phyloP scores from a whole-genome alignment of 768 basidiomycete genomes.

The Boletus rubroflammeus region DNA sequence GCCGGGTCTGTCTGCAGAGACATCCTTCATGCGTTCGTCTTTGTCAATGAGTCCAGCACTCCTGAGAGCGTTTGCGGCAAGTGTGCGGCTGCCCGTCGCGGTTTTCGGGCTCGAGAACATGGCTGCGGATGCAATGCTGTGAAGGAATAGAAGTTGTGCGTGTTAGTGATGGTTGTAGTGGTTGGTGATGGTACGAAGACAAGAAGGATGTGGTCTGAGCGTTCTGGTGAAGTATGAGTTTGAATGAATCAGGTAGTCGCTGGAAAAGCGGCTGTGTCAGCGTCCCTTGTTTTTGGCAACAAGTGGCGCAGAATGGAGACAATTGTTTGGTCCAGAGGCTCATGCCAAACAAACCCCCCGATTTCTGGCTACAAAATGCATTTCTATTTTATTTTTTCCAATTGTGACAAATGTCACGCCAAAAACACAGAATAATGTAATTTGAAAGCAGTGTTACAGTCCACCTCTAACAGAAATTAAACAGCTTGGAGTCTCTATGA shows the following conservation, averaged over 20 bases:
- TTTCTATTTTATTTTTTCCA: not conserved
- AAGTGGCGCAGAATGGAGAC: conserved; percentile 8
- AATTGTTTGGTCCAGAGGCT: conserved; percentile 26
- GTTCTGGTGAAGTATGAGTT: conserved; percentile 7
- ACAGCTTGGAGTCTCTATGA: conserved; percentile 1
- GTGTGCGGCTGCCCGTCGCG: conserved; percentile 51
- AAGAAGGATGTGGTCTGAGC: conserved; percentile 11
- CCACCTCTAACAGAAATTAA: conserved; percentile 2
- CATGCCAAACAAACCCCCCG: conserved; percentile 23
- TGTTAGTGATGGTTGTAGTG: not conserved
- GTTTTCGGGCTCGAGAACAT: conserved; percentile 65
- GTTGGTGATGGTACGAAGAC: conserved; percentile 16
- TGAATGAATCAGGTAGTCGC: conserved; percentile 17
- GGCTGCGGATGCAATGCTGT: not conserved
- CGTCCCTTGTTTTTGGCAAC: conserved; percentile 20
- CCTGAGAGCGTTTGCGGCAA: conserved; percentile 62
- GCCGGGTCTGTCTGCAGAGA: conserved; percentile 58
- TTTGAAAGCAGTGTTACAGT: conserved; percentile 5
- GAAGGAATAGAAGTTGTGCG: not conserved
- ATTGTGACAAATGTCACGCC: conserved; percentile 23
- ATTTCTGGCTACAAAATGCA: not conserved
- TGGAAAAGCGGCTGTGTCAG: conserved; percentile 23
- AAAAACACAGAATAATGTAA: conserved; percentile 15
- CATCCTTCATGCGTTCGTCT: conserved; percentile 73
- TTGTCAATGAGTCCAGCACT: conserved; percentile 74